phyloP scores from a whole-genome alignment of 140 eudicot species.

The Erigeron philadelphicus region DNA sequence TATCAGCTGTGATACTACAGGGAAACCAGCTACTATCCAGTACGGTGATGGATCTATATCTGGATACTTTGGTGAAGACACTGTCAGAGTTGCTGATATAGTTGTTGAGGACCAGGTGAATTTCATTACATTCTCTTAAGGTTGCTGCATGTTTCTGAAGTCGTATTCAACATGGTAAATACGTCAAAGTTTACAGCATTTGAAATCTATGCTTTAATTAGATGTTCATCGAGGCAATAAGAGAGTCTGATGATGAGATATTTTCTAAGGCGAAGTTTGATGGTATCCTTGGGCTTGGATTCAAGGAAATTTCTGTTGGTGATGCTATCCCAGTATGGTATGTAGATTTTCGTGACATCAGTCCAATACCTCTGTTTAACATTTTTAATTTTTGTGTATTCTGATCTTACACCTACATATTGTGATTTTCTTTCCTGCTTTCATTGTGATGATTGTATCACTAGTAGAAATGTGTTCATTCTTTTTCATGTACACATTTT shows the following conservation, averaged over 20 bases:
- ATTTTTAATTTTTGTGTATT: neutral
- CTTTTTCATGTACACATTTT: neutral
- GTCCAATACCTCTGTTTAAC: neutral
- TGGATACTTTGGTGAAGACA: conserved; percentile 18
- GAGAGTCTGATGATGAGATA: conserved; percentile 4
- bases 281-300: conserved; percentile 22
- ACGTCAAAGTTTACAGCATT: neutral
- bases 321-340: conserved; percentile 17
- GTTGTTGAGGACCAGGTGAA: conserved; percentile 19
- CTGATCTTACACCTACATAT: neutral
- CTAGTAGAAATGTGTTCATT: neutral
- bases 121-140: neutral
- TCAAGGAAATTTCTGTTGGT: conserved; percentile 15
- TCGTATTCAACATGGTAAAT: neutral
- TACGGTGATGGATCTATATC: conserved; percentile 16
- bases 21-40: conserved; percentile 15
- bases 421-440: neutral
- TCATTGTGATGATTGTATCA: neutral
- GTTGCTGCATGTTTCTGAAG: neutral
- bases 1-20: neutral
- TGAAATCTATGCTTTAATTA: neutral
- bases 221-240: conserved; percentile 20
- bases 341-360: neutral
- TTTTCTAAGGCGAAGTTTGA: conserved; percentile 11
- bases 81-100: conserved; percentile 10